phyloP scores from a whole-genome alignment of 352 stramenopile species.

The Phytophthora podocarpi region DNA sequence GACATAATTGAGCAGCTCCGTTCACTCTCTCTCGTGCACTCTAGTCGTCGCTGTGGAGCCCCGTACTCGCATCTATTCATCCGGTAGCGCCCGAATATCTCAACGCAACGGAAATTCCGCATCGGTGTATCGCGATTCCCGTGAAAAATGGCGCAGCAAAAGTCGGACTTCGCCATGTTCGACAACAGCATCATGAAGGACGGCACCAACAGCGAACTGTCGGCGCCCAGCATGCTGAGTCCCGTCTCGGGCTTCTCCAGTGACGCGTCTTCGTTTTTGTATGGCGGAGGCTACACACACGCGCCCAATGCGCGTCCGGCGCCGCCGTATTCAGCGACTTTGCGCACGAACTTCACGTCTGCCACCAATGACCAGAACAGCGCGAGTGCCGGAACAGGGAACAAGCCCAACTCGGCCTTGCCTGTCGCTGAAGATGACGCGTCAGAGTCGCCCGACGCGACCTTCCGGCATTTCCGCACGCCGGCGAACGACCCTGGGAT shows the following conservation, averaged over 20 bases:
- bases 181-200: constrained; percentile 57
- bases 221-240: constrained; percentile 41
- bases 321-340: constrained; percentile 50
- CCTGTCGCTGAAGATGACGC: constrained; percentile 24
- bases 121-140: background rate
- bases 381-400: background rate
- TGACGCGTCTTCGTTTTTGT: constrained; percentile 41
- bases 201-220: constrained; percentile 39
- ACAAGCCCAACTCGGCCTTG: constrained; percentile 14
- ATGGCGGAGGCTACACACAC: constrained; percentile 31
- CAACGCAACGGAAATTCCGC: background rate
- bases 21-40: constrained; percentile 7
- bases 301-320: constrained; percentile 34
- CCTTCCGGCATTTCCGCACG: constrained; percentile 65
- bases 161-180: constrained; percentile 46
- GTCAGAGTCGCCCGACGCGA: constrained; percentile 44
- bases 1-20: background rate
- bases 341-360: constrained; percentile 78
- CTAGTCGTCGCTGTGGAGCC: no score
- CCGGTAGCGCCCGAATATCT: background rate
- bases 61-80: constrained; percentile 9
- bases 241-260: constrained; percentile 47
- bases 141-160: constrained; percentile 24
- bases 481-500: constrained; percentile 29
- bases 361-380: constrained; percentile 20